Evolutionary conservation across 2,329 filamentous ascomycete species (phyloP).

Genomic region (Fusarium continuum): DNA sequence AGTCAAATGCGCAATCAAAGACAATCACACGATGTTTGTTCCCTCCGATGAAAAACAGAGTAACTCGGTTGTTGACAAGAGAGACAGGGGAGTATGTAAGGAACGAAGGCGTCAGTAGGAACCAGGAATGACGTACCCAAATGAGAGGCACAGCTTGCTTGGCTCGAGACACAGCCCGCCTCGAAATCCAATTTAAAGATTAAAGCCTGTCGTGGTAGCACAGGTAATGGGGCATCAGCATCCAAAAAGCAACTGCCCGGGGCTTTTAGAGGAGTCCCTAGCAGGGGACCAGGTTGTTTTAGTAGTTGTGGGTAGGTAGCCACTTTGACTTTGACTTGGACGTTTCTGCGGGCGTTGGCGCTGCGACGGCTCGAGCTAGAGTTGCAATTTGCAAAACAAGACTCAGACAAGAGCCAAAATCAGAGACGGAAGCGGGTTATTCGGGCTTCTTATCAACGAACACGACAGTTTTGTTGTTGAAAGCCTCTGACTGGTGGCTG

Average conservation of each 20-base stretch:
- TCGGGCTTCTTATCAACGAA: neutral
- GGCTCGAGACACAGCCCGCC: slow-evolving; percentile 27
- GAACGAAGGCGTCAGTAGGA: slow-evolving; percentile 18
- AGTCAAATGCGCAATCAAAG: slow-evolving; percentile 25
- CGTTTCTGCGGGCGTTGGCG: slow-evolving; percentile 20
- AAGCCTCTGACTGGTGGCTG: neutral
- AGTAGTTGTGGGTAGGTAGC: slow-evolving; percentile 15
- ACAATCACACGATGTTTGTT: slow-evolving; percentile 8
- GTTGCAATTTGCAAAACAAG: neutral
- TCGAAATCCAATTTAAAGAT: slow-evolving; percentile 25
- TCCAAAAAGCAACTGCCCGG: slow-evolving; percentile 14
- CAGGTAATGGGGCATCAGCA: slow-evolving; percentile 6
- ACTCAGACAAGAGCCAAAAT: neutral
- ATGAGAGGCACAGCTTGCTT: slow-evolving; percentile 13
- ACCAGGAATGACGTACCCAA: slow-evolving; percentile 19
- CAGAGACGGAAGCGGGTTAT: neutral
- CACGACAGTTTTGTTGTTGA: neutral
- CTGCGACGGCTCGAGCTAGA: slow-evolving; percentile 2
- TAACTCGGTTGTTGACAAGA: slow-evolving; percentile 2
- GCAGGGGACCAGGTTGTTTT: slow-evolving; percentile 12
- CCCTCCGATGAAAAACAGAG: neutral
- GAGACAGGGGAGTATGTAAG: slow-evolving; percentile 4
- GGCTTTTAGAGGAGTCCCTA: slow-evolving; percentile 1
- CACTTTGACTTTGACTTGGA: slow-evolving; percentile 5
- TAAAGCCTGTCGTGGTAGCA: slow-evolving; percentile 22